These are phyloP conservation scores for Jacaranda mimosifolia DNA, from an alignment of 257 asterid genomes.

Conservation along the genomic window DNA sequence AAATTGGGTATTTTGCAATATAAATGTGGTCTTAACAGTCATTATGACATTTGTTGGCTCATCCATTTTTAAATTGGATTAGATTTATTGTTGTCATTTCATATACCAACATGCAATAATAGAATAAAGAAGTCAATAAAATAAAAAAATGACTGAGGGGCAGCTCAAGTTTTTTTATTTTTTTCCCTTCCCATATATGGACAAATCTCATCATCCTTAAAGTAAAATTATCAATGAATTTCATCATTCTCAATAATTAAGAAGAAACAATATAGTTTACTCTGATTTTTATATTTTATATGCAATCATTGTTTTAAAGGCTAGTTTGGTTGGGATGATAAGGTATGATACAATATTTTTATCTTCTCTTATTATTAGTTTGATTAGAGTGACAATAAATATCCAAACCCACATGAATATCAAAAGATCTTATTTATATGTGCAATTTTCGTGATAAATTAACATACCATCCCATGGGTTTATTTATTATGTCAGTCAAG, in stretches of 20 bases:
- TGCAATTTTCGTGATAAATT: no score
- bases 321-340: no score
- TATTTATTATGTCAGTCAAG: no score
- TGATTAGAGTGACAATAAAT: no score
- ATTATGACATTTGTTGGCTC: conserved; percentile 16
- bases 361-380: no score
- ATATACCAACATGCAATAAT: conserved; percentile 37
- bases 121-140: conserved; percentile 20
- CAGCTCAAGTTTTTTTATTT: not conserved
- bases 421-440: no score
- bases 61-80: conserved; percentile 28
- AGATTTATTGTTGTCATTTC: conserved; percentile 34
- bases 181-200: not conserved
- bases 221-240: not conserved
- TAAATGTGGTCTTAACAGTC: not conserved
- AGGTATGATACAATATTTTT: no score
- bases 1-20: conserved; percentile 16
- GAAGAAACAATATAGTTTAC: not conserved
- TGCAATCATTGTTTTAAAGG: conserved; percentile 29
- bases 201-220: not conserved
- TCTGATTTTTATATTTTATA: not conserved
- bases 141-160: not conserved
- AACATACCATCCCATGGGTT: no score
- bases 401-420: no score
- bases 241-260: conserved; percentile 26